Evolutionary conservation across 192 early-diverging fungal genomes (phyloP).

Genomic region (Coemansia biformis): DNA sequence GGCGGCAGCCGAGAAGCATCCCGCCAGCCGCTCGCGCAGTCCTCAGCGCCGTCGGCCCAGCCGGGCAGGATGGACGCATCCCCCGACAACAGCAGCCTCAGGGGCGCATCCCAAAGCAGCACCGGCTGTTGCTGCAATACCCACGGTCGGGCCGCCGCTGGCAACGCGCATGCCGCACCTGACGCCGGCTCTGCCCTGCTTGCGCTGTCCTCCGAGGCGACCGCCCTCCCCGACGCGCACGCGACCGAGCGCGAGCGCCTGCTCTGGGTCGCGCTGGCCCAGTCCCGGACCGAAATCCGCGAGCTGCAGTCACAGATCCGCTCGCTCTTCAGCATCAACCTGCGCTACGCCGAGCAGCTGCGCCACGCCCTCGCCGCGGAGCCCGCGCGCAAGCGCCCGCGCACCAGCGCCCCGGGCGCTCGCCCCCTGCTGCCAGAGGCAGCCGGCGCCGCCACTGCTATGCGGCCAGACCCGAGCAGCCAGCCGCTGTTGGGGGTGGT

Average conservation of each 20-base stretch:
- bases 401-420: neutral
- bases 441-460: neutral
- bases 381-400: conserved; percentile 7
- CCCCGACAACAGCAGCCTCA: conserved; percentile 3
- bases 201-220: neutral
- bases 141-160: conserved; percentile 1
- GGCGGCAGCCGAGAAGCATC: too few species aligned
- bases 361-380: conserved; percentile 13
- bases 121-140: too few species aligned
- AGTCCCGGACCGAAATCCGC: conserved; percentile 18
- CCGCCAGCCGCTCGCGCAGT: too few species aligned
- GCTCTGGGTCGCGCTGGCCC: conserved; percentile 15
- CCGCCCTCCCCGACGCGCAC: conserved; percentile 8
- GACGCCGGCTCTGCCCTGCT: neutral
- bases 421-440: neutral
- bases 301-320: conserved; percentile 22
- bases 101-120: neutral
- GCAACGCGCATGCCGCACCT: neutral
- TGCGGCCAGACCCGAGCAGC: neutral
- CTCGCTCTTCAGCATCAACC: conserved; percentile 22
- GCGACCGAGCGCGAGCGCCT: conserved; percentile 17
- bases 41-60: too few species aligned
- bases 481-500: too few species aligned
- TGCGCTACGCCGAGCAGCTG: conserved; percentile 40
- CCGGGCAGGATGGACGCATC: too few species aligned